phyloP scores from a whole-genome alignment of 331 rosid species.

The Ulmus americana region DNA sequence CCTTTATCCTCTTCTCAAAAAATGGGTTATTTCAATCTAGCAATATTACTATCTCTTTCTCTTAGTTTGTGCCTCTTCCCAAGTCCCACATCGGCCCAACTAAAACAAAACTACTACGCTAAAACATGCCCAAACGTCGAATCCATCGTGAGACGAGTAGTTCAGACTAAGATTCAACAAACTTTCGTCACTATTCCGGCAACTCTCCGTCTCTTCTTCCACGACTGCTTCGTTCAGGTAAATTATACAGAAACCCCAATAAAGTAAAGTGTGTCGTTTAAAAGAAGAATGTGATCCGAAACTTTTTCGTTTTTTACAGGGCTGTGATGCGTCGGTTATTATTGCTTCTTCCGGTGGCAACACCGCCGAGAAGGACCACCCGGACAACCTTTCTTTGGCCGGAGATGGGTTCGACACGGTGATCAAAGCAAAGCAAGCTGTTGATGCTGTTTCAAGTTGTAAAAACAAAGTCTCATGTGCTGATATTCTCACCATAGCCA shows the following conservation, averaged over 20 bases:
- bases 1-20: slow-evolving; percentile 3
- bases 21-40: slow-evolving; percentile 43
- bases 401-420: slow-evolving; percentile 94
- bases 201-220: slow-evolving; percentile 83
- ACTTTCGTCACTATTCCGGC: slow-evolving; percentile 82
- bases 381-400: slow-evolving; percentile 79
- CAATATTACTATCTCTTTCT: slow-evolving; percentile 33
- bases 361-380: slow-evolving; percentile 80
- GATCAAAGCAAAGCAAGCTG: slow-evolving; percentile 72
- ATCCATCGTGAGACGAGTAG: slow-evolving; percentile 53
- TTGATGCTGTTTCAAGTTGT: slow-evolving; percentile 66
- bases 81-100: slow-evolving; percentile 47
- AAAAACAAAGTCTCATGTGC: slow-evolving; percentile 84
- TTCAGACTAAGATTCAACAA: slow-evolving; percentile 52
- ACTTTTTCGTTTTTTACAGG: slow-evolving; percentile 30
- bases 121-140: slow-evolving; percentile 66
- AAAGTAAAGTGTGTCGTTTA: too few species aligned
- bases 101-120: slow-evolving; percentile 52
- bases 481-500: slow-evolving; percentile 85
- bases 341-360: slow-evolving; percentile 48
- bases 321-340: slow-evolving; percentile 78
- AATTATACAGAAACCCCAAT: not conserved
- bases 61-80: slow-evolving; percentile 33
- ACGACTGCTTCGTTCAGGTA: slow-evolving; percentile 78
- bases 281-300: too few species aligned